Evolutionary conservation across 352 stramenopile species (phyloP).

Genomic region (Phytophthora aleatoria): DNA sequence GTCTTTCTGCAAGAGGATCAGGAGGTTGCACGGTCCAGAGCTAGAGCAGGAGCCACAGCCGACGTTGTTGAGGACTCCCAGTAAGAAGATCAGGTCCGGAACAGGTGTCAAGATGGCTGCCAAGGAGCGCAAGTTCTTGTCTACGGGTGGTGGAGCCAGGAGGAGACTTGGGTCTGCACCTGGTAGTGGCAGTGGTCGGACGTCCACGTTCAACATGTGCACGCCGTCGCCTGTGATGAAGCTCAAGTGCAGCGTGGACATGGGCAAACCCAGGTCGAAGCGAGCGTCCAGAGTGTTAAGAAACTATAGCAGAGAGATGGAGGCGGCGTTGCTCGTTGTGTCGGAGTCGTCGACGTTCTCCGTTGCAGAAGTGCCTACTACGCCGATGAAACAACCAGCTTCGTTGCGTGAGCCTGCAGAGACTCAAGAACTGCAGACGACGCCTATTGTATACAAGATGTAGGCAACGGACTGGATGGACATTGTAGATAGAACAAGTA

Average conservation of each 20-base stretch:
- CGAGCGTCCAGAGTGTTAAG: constrained; percentile 51
- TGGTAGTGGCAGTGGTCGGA: constrained; percentile 22
- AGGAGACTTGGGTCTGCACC: constrained; percentile 23
- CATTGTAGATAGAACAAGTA: constrained; percentile 29
- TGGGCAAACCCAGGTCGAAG: constrained; percentile 75
- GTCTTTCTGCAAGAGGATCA: constrained; percentile 54
- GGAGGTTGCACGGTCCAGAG: constrained; percentile 14
- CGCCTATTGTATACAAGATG: constrained; percentile 35
- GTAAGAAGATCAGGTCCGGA: constrained; percentile 24
- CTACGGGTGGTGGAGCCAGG: constrained; percentile 23
- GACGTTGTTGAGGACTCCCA: constrained; percentile 28
- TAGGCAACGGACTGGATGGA: constrained; percentile 16
- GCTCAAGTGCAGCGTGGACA: constrained; percentile 77
- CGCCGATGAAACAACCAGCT: constrained; percentile 14
- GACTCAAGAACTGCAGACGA: constrained; percentile 14
- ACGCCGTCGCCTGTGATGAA: constrained; percentile 85
- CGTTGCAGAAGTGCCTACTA: constrained; percentile 7
- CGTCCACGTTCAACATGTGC: constrained; percentile 65
- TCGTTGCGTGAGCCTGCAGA: constrained; percentile 22
- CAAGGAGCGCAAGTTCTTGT: constrained; percentile 44
- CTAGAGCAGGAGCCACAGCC: constrained; percentile 3
- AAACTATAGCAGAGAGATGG: constrained; percentile 56
- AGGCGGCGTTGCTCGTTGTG: constrained; percentile 53
- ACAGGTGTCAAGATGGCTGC: constrained; percentile 37
- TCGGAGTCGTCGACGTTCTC: constrained; percentile 17